Evolutionary conservation across 257 asterid genomes (phyloP), one percentile per base, ranked within the genome.

Genomic region (Solanum sejunctum): DNA sequence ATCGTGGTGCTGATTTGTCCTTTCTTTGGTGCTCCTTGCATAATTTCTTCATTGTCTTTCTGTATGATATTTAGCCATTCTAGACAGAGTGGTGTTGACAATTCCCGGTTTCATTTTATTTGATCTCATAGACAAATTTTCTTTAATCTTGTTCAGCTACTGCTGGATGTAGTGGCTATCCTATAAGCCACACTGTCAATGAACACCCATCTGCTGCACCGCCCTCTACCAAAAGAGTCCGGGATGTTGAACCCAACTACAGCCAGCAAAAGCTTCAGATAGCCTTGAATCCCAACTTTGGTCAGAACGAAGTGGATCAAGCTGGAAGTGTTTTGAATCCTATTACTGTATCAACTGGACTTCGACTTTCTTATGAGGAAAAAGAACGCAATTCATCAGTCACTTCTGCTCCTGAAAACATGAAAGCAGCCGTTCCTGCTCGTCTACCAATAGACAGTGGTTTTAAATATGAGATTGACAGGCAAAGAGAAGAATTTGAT

Each of bases 291-390:
- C 91, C 88, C 89, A 88, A 84, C 88, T 86, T 84, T 32, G 87
- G 89, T 84, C 87, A 85, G 43, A 89, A 86, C 43, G 92, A 92
- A 81, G 70, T 84, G 45, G 88, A 83, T 81, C 90, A 71, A 58
- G 67, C 84, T 52, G 94, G 93, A 77, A 84, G 90, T 7, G 87
- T 87, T 87, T 83, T 90, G 85, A 93, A 91, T 85, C 91, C 91
- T 26, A 91, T 89, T 90, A 84, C 89, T 21, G 93, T 92, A 16
- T 93, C 98, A 32, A 94, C 94, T 20, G 97, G 98, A 26, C 93
- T 93, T 85, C 88, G 88, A 84, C 95, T 92, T 41, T 87, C 94
- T 10, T 93, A 87, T 8, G 94, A 91, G 86, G 94, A 92, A 81
- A 95, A 92, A 47, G 95, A 92, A 87, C 93, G 86, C 56, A 90